Base-by-base conservation (phyloP, 495 filamentous ascomycete genomes). In the Neurospora sp. region DNA sequence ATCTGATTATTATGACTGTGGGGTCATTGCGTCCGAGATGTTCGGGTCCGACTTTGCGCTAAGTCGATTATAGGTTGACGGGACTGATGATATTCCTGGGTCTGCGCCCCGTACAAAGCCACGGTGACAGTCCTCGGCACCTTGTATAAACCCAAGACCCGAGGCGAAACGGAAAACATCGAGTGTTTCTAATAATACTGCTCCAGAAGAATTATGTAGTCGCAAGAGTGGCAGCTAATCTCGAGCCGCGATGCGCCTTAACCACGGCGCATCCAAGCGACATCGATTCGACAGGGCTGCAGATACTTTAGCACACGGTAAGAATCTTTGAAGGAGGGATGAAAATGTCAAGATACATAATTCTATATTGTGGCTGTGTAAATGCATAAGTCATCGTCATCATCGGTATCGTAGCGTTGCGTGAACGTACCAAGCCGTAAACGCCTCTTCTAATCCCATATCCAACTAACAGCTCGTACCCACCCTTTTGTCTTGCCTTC, bases 391-490 rank as follows among this genome's bases (percentile, higher is more conserved):
- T 18, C 8, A 38, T 42, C 20, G 69, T 39, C 12, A 45, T 53
- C 35, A n/a, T 44, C 8, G 22, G 12, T 59, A 35, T 71, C 38
- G 39, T 31, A 35, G 20, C n/a, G 9, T 45, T 47, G 38, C 22
- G 22, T 16, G 14, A 39, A 45, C 42, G 38, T 42, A 45, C 42
- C 39, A 31, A 31, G 40, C 40, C 39, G 42, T 45, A 39, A 37
- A 31, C 68, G 27, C 68, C 44, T 9, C 31, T 44, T 39, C 38
- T 73, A 83, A 71, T 84, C 81, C 83, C 83, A 85, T 73, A 85
- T 78, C 83, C 83, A 85, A 72, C 78, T 82, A 27, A 82, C 38
- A 8, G 72, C 20, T 14, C 77, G 78, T 14, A 74, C 20, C 77
- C 76, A 79, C 5, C 79, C 76, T 69, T 72, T 71, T 16, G 53